These are phyloP conservation scores for Chrysanthemum lavandulifolium DNA, from an alignment of 129 eudicot genomes.

Conservation along the genomic window DNA sequence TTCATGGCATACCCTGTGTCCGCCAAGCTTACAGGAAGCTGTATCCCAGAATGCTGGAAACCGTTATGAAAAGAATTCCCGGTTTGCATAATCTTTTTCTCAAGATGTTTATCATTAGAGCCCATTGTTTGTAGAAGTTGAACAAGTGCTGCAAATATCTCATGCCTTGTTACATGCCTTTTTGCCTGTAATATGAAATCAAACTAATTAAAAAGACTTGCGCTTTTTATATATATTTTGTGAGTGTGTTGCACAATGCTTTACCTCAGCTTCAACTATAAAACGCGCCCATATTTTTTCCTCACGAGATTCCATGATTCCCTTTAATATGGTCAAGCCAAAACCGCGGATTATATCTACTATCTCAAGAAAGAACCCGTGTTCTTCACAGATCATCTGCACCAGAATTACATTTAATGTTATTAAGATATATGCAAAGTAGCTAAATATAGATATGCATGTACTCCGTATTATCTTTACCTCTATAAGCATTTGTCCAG, in stretches of 20 bases:
- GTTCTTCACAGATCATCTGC: conserved; percentile 94
- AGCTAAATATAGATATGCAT: not conserved
- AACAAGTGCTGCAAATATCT: conserved; percentile 76
- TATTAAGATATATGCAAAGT: conserved; percentile 9
- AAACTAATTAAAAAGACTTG: not conserved
- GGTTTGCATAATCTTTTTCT: conserved; percentile 36
- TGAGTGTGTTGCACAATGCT: not conserved
- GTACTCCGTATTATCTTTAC: conserved; percentile 30
- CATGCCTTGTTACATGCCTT: conserved; percentile 67
- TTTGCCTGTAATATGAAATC: conserved; percentile 45
- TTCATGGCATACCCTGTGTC: conserved; percentile 42
- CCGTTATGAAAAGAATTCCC: conserved; percentile 39
- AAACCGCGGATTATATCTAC: conserved; percentile 73
- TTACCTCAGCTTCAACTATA: conserved; percentile 78
- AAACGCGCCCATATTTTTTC: conserved; percentile 81
- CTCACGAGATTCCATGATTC: conserved; percentile 71
- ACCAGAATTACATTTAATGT: not conserved
- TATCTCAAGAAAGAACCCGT: conserved; percentile 86
- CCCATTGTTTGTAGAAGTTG: conserved; percentile 63
- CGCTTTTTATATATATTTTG: not conserved
- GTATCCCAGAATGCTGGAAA: conserved; percentile 41
- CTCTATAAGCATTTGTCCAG: conserved; percentile 90
- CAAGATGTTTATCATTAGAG: conserved; percentile 28
- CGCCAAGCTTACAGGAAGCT: conserved; percentile 53
- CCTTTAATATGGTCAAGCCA: conserved; percentile 86